These are phyloP conservation scores for Ophiosphaerella korrae DNA, from an alignment of 2,329 filamentous ascomycete species.

Conservation along the genomic window DNA sequence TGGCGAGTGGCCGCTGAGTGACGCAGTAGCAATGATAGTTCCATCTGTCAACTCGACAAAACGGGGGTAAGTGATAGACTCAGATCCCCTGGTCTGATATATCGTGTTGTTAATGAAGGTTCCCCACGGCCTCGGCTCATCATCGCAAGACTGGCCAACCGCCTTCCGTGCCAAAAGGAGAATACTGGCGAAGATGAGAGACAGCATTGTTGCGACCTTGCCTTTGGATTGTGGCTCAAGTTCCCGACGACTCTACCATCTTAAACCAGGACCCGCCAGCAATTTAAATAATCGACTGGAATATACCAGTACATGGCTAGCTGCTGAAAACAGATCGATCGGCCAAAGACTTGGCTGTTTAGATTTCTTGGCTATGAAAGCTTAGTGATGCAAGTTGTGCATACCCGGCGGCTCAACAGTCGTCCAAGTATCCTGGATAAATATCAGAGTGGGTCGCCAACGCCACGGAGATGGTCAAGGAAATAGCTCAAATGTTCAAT, in stretches of 20 bases:
- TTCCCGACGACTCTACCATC: background rate
- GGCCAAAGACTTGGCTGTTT: background rate
- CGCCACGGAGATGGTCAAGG: too few relatives aligned
- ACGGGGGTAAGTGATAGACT: constrained; percentile 24
- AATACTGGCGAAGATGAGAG: background rate
- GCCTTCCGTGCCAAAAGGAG: background rate
- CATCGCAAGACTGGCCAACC: constrained; percentile 1
- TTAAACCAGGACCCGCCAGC: background rate
- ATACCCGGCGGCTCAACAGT: constrained; percentile 1
- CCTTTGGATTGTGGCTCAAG: background rate
- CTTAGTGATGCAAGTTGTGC: background rate
- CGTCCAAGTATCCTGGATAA: too few relatives aligned
- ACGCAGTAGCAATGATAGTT: constrained; percentile 24
- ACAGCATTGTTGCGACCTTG: constrained; percentile 1
- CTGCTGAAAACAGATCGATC: background rate
- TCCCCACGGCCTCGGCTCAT: constrained; percentile 16
- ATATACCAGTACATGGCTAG: background rate
- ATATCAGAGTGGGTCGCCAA: too few relatives aligned
- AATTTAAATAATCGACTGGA: background rate
- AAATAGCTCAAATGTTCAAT: too few relatives aligned
- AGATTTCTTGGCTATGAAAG: background rate
- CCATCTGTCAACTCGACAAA: constrained; percentile 17
- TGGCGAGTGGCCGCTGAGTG: constrained; percentile 15
- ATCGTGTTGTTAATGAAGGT: constrained; percentile 29
- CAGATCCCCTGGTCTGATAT: constrained; percentile 17